phyloP scores from a whole-genome alignment of 768 basidiomycete genomes.

The Coprinellus aureogranulatus region DNA sequence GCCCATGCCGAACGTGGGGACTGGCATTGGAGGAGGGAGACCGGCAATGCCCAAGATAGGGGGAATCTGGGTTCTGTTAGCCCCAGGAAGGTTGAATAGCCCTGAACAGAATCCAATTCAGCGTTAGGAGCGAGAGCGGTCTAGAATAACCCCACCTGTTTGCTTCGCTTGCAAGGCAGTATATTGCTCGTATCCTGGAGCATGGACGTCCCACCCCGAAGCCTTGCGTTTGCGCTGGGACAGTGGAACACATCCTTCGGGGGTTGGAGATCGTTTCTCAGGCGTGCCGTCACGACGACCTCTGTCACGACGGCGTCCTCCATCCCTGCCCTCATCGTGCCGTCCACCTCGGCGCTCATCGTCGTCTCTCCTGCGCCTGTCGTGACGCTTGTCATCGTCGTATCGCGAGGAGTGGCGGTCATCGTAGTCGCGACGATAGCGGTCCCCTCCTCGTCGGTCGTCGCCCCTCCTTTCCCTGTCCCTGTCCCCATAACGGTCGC shows the following conservation, averaged over 20 bases:
- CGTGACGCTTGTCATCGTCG: slow-evolving; percentile 8
- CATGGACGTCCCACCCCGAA: slow-evolving; percentile 95
- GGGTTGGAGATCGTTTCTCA: slow-evolving; percentile 86
- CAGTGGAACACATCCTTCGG: slow-evolving; percentile 76
- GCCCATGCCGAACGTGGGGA: slow-evolving; percentile 83
- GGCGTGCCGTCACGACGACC: slow-evolving; percentile 52
- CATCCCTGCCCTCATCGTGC: slow-evolving; percentile 14
- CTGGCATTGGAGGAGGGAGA: slow-evolving; percentile 78
- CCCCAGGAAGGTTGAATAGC: slow-evolving; percentile 93
- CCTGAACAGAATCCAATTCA: slow-evolving; percentile 50
- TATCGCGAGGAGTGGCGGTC: background rate
- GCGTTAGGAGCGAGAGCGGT: too few species aligned
- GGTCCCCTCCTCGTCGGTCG: slow-evolving; percentile 44
- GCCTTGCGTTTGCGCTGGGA: slow-evolving; percentile 86
- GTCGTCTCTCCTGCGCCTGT: slow-evolving; percentile 17
- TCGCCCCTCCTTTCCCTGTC: slow-evolving; percentile 43
- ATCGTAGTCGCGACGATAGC: slow-evolving; percentile 10
- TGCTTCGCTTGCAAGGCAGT: slow-evolving; percentile 97
- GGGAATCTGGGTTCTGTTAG: slow-evolving; percentile 84
- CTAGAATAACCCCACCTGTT: slow-evolving; percentile 76
- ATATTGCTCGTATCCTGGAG: slow-evolving; percentile 93
- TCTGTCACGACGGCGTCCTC: slow-evolving; percentile 14
- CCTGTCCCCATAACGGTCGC: slow-evolving; percentile 41
- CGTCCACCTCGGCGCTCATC: slow-evolving; percentile 13
- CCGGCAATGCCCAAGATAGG: slow-evolving; percentile 81